These are phyloP conservation scores for Hypoxylon sp. DNA, from an alignment of 2,329 filamentous ascomycete genomes.

Conservation along the genomic window DNA sequence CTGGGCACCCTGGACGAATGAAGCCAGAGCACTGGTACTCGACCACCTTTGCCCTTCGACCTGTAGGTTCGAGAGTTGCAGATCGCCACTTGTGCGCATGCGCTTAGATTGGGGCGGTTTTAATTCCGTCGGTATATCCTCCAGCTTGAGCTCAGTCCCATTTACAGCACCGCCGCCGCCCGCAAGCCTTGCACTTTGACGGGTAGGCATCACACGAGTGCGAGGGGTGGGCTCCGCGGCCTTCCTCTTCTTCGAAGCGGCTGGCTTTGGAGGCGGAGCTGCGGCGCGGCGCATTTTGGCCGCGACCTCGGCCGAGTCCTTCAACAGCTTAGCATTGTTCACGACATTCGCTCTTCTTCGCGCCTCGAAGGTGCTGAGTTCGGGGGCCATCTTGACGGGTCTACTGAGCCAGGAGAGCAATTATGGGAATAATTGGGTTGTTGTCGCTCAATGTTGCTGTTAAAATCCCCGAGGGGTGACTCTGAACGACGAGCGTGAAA, in stretches of 20 bases:
- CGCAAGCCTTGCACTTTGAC: slow-evolving; percentile 72
- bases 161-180: slow-evolving; percentile 66
- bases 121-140: slow-evolving; percentile 58
- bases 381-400: slow-evolving; percentile 62
- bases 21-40: slow-evolving; percentile 75
- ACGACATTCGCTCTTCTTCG: slow-evolving; percentile 89
- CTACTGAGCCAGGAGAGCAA: background rate
- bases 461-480: background rate
- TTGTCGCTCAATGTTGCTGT: background rate
- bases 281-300: slow-evolving; percentile 76
- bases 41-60: slow-evolving; percentile 86
- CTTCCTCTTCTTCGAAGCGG: slow-evolving; percentile 57
- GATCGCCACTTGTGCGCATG: slow-evolving; percentile 66
- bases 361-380: slow-evolving; percentile 88
- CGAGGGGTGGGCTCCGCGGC: slow-evolving; percentile 63
- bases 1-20: slow-evolving; percentile 76
- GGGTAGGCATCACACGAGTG: slow-evolving; percentile 65
- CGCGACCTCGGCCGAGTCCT: slow-evolving; percentile 80
- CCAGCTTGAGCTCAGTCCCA: slow-evolving; percentile 64
- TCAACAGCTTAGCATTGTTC: slow-evolving; percentile 82
- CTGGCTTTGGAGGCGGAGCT: slow-evolving; percentile 64
- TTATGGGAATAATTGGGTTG: background rate
- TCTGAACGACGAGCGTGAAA: background rate
- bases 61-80: slow-evolving; percentile 82
- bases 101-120: slow-evolving; percentile 71